Evolutionary conservation across 805 yeast species (phyloP), one percentile per base, ranked within the genome.

Genomic region (Ogataea thermomethanolica): DNA sequence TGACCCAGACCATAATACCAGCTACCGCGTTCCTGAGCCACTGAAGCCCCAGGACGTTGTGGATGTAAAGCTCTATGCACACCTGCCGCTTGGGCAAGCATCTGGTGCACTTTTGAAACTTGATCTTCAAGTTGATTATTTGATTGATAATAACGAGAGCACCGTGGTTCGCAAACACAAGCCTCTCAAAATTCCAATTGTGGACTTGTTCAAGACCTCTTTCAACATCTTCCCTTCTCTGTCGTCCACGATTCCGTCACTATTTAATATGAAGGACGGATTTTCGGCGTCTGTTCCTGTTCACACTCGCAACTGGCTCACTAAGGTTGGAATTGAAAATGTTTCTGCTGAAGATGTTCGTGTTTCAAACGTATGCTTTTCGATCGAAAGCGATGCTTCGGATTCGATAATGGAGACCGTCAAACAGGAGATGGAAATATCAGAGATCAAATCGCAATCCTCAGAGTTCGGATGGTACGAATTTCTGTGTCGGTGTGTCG

Each of bases 221-320:
- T 47, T 67, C 29, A 35, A 51, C 1, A 56, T 69, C 8, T 49
- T 58, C 2, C 73, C 73, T 11, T 48, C 63, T 15, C 29, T 59
- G 1, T 39, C 52, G 30, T 50, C 54, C 1, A 33, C 39, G 7
- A 48, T 67, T 12, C 65, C 69, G 1, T 54, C 53, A 12, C 46
- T 46, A 2, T 61, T 50, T 48, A 48, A 50, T 38, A 33, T 43
- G 27, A 48, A 29, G 3, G 15, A 44, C n/a, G 36, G 41, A 3
- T 51, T 48, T 11, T 4, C 47, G 3, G 29, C 46, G 7, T 26
- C 39, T 4, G 48, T 43, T 8, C 64, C 69, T 3, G 54, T 55
- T 23, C 67, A 66, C 21, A 46, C 58, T 5, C 54, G 74, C 29
- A 50, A 53, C 21, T 67, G 73, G 73, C 40, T 58, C 57, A 46